Evolutionary conservation across 1,139 yeast genomes (phyloP), one percentile per base, ranked within the genome.

Genomic region (Entelexis sorbosivorans): DNA sequence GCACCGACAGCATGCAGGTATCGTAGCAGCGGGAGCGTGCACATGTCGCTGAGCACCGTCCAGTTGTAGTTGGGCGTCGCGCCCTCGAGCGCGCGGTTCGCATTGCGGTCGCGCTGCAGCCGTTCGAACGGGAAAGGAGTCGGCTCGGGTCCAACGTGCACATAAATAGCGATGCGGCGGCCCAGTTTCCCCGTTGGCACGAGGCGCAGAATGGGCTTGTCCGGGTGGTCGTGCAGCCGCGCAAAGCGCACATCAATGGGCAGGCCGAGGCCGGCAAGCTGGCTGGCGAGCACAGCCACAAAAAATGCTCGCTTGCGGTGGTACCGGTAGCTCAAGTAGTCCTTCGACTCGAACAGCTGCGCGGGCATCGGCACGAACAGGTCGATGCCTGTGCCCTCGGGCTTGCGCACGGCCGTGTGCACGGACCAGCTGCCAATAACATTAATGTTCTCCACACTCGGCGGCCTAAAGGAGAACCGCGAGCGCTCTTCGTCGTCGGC

Each of bases 21-120:
- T 64, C 83, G 82, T 62, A 86, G 72, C 64, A 84, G 84, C 56
- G 81, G 76, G 54, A 78, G 81, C 64, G 79, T 78, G 6, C 84
- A 69, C 26, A 87, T 71, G 62, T 84, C 82, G 0, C 91, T 72
- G 40, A 88, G 69, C 3, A 91, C 69, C 1, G 95, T 77, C 10
- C 93, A 76, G 68, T 91, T 91, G 71, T 91, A 91, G 38, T 81
- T 66, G 1, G 96, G 93, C 0, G 97, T 86, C 14, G 95, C 82
- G 13, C 58, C 56, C 22, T 59, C 60, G 9, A 62, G 54, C 56
- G 80, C 84, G 60, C 96, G 74, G 49, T 89, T 80, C 28, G 68
- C 61, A 55, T 68, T 70, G 61, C 79, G 79, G 62, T 82, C 85
- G 2, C 94, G 93, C 36, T 81, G 72, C 38, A 91, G 71, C 66